A percentile compares a stretch with the other conserved stretches of the same genome.
Conservation (phyloP, 163 green algal genomes). For the Scenedesmus sp. region DNA sequence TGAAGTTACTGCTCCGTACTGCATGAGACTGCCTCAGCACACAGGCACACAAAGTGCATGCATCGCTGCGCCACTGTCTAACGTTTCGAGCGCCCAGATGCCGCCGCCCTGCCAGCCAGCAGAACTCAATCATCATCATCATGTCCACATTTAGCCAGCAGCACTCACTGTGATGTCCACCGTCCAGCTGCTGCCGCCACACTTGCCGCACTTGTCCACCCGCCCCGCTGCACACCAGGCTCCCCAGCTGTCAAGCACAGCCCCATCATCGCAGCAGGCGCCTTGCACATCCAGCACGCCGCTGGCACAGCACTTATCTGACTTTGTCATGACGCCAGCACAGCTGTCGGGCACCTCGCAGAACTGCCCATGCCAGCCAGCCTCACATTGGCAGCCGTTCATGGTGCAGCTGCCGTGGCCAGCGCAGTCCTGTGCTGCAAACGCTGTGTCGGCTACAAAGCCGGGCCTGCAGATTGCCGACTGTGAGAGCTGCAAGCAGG, state of each 20-base stretch:
- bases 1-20: neutral
- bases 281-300: slow-evolving; percentile 41
- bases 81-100: neutral
- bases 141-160: neutral
- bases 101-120: neutral
- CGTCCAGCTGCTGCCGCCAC: slow-evolving; percentile 54
- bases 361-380: slow-evolving; percentile 52
- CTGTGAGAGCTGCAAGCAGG: neutral
- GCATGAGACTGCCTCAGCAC: neutral
- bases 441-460: slow-evolving; percentile 13
- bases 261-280: slow-evolving; percentile 53
- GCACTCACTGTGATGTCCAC: slow-evolving; percentile 61
- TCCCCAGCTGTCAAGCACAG: slow-evolving; percentile 58
- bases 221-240: slow-evolving; percentile 58
- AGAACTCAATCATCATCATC: neutral
- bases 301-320: slow-evolving; percentile 46
- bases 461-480: slow-evolving; percentile 30
- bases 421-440: slow-evolving; percentile 42
- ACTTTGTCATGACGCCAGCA: slow-evolving; percentile 32
- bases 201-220: slow-evolving; percentile 70
- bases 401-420: slow-evolving; percentile 56
- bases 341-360: slow-evolving; percentile 51
- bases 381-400: slow-evolving; percentile 50
- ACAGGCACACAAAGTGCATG: neutral
- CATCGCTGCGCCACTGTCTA: neutral